Conservation (phyloP, 768 basidiomycete genomes). For the Pleurotus ostreatus region DNA sequence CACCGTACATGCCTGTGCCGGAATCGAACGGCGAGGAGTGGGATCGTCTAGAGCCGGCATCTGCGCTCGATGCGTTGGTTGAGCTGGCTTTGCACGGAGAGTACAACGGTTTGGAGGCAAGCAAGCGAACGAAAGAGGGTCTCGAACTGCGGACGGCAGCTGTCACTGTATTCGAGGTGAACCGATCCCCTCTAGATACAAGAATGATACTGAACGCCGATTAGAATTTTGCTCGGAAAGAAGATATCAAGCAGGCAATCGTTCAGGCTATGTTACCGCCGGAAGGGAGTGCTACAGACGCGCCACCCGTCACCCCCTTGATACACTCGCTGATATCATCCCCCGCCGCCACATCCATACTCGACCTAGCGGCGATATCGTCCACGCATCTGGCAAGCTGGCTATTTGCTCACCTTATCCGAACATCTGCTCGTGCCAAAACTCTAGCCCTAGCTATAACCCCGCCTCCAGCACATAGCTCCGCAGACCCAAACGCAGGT, state of each 20-base stretch:
- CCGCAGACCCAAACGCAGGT: constrained; percentile 22
- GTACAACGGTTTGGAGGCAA: constrained; percentile 65
- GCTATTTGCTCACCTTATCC: constrained; percentile 77
- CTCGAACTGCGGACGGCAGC: constrained; percentile 77
- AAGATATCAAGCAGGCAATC: constrained; percentile 66
- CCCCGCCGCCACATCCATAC: constrained; percentile 47
- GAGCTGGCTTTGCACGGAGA: constrained; percentile 86
- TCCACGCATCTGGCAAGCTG: constrained; percentile 73
- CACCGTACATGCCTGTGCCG: constrained; percentile 73
- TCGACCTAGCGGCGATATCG: constrained; percentile 52
- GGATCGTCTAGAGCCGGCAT: constrained; percentile 79
- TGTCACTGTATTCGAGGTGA: constrained; percentile 79
- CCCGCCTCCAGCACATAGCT: constrained; percentile 37
- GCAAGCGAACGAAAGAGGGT: constrained; percentile 57
- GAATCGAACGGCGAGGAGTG: constrained; percentile 89
- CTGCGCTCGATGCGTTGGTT: constrained; percentile 79
- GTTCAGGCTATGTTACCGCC: constrained; percentile 69
- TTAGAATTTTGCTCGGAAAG: constrained; percentile 74
- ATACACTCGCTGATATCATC: constrained; percentile 63
- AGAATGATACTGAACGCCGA: constrained; percentile 5
- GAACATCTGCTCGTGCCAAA: constrained; percentile 63
- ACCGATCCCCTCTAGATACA: not conserved
- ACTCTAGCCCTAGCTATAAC: constrained; percentile 58
- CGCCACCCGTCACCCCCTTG: constrained; percentile 58
- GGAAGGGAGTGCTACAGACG: constrained; percentile 38